Evolutionary conservation across 305 asterid species (phyloP), one percentile per base, ranked within the genome.

Genomic region (Fraxinus platypoda): DNA sequence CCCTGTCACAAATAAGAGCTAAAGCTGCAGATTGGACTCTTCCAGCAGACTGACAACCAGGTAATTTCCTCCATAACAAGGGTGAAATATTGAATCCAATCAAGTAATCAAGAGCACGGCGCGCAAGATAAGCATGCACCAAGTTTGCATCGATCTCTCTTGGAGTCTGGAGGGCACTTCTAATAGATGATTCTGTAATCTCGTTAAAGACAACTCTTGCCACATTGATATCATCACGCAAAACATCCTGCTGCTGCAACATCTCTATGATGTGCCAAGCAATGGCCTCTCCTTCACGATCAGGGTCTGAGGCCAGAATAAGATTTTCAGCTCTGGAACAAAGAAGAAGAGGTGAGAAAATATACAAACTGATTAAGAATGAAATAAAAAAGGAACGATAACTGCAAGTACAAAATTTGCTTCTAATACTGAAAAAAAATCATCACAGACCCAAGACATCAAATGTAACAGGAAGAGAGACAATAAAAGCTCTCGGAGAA

Each of bases 11-110:
- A 87, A 95, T 83, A 76, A 95, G 93, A 85, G 97, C 91, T 62
- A 95, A 87, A 49, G 99, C 98, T 84, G 97, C 97, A 78, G 98
- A 95, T 78, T 95, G 99, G 73, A 95, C 99, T 79, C 98, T 94
- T 38, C 99, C 99, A 82, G 99, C 98, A 57, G 98, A 95, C 88
- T 90, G 99, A 84, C 98, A 95, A 83, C 97, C 96, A 52, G 99
- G 99, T 86, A 95, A 78, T 88, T 95, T 95, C 87, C 93, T 92
- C 99, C 99, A 95, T 71, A 95, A 85, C 85, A 95, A 87, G 31
- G 98, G 99, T 81, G 99, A 95, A 68, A 95, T 92, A 83, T 88
- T 95, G 93, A 95, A 95, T 31, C 99, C 99, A 82, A 95, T 94
- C 89, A 95, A 87, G 86, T 95, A 95, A 86, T 95, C 99, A 82